These are phyloP conservation scores for Pythium dissotocum DNA, from an alignment of 352 stramenopile genomes.

Conservation along the genomic window DNA sequence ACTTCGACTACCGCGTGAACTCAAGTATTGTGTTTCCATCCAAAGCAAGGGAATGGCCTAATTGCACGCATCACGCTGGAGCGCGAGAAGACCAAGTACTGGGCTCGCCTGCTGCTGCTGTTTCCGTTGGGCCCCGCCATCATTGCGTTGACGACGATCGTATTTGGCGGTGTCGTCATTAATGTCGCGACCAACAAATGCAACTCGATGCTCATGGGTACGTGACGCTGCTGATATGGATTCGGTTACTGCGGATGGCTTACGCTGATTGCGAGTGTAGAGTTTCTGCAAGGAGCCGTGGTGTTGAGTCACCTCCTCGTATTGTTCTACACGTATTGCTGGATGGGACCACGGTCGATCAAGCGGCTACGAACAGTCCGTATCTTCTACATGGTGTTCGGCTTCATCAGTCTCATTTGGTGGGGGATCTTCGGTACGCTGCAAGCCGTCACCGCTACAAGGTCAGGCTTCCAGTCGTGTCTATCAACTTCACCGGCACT, in stretches of 20 bases:
- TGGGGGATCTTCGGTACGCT: conserved; percentile 69
- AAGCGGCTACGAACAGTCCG: conserved; percentile 54
- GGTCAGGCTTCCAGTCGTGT: conserved; percentile 66
- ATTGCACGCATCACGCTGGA: conserved; percentile 49
- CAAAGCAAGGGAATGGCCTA: conserved; percentile 46
- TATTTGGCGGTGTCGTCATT: conserved; percentile 67
- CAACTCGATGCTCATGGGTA: conserved; percentile 70
- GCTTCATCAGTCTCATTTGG: conserved; percentile 58
- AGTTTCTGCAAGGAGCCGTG: conserved; percentile 66
- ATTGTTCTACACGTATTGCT: conserved; percentile 73
- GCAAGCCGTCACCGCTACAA: conserved; percentile 56
- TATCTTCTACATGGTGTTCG: conserved; percentile 67
- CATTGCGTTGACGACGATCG: conserved; percentile 57
- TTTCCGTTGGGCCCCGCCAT: conserved; percentile 65
- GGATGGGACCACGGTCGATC: conserved; percentile 63
- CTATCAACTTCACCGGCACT: conserved; percentile 64
- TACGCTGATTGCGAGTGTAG: conserved; percentile 25
- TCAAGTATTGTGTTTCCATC: not conserved
- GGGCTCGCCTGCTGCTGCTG: conserved; percentile 59
- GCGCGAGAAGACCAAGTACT: conserved; percentile 74
- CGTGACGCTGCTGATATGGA: conserved; percentile 12
- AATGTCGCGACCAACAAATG: conserved; percentile 66
- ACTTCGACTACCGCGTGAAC: conserved; percentile 1
- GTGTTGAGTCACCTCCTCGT: conserved; percentile 65
- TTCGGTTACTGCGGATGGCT: too few species aligned